phyloP scores from a whole-genome alignment of 139 green algal genomes.

The Ostreobium quekettii region DNA sequence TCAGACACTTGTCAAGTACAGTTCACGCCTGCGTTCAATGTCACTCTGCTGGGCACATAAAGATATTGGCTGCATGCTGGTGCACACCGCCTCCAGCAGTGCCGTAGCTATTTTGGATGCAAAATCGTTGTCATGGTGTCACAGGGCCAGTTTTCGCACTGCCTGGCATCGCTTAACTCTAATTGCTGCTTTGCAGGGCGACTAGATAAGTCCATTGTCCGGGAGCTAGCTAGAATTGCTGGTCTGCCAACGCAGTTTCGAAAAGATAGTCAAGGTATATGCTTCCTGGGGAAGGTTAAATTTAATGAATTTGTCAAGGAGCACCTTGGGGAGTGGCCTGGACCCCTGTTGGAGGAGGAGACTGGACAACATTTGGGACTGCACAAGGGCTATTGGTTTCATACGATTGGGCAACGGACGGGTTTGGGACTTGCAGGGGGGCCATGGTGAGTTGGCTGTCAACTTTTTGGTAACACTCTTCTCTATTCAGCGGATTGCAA shows the following conservation, averaged over 20 bases:
- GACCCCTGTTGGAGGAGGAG: slow-evolving; percentile 81
- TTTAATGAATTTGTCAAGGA: slow-evolving; percentile 85
- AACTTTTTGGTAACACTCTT: not conserved
- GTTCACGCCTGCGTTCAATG: no score
- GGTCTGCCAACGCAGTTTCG: slow-evolving; percentile 72
- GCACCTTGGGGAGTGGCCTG: slow-evolving; percentile 85
- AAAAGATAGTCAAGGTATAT: slow-evolving; percentile 97
- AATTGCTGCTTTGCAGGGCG: no score
- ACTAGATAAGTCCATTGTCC: no score
- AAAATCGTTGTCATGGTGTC: no score
- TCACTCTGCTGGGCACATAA: no score
- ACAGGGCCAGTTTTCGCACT: no score
- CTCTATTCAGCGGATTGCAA: not conserved
- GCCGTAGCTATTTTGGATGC: no score
- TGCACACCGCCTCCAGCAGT: no score
- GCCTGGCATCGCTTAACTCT: no score
- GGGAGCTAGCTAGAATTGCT: slow-evolving; percentile 46
- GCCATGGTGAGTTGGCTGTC: slow-evolving; percentile 65
- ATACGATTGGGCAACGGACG: slow-evolving; percentile 88
- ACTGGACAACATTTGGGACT: slow-evolving; percentile 31
- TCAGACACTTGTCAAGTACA: no score
- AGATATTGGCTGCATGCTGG: no score
- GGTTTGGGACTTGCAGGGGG: slow-evolving; percentile 78
- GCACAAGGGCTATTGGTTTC: slow-evolving; percentile 87
- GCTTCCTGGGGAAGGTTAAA: slow-evolving; percentile 95